Conservation (phyloP, 208 protist species). For the Leishmania turanica region DNA sequence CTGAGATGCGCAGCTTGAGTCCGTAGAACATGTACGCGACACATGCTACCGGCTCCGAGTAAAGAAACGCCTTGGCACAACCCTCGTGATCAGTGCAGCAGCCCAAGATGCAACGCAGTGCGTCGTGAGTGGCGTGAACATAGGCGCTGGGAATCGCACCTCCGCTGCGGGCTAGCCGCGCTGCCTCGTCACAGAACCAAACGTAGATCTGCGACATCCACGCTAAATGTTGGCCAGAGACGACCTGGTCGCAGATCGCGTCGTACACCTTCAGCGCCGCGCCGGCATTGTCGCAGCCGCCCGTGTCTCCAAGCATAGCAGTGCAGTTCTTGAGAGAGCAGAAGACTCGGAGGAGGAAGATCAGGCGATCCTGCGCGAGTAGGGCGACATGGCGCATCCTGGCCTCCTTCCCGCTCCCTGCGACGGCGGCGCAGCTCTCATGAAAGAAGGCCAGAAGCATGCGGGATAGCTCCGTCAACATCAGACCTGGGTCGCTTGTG, state of each 20-base stretch:
- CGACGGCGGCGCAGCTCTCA: slow-evolving; percentile 20
- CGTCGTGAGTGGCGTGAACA: slow-evolving; percentile 41
- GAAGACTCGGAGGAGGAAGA: slow-evolving; percentile 62
- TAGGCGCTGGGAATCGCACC: slow-evolving; percentile 35
- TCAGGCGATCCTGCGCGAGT: slow-evolving; percentile 46
- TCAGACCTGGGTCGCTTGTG: slow-evolving; percentile 34
- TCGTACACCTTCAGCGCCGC: slow-evolving; percentile 18
- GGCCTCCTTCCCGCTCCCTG: slow-evolving; percentile 10
- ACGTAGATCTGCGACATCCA: slow-evolving; percentile 62
- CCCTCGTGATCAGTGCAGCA: slow-evolving; percentile 47
- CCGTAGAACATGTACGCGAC: slow-evolving; percentile 78
- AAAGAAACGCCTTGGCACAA: slow-evolving; percentile 57
- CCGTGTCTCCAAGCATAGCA: slow-evolving; percentile 44
- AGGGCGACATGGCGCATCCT: slow-evolving; percentile 38
- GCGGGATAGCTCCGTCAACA: slow-evolving; percentile 35
- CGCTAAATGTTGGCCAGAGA: slow-evolving; percentile 32
- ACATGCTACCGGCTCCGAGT: slow-evolving; percentile 69
- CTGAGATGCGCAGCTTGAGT: slow-evolving; percentile 66
- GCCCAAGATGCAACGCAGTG: slow-evolving; percentile 50
- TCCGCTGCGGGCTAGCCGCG: slow-evolving; percentile 16
- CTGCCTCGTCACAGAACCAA: slow-evolving; percentile 58
- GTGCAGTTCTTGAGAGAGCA: slow-evolving; percentile 49
- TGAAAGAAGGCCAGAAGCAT: slow-evolving; percentile 58
- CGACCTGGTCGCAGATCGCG: slow-evolving; percentile 33
- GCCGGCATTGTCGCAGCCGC: slow-evolving; percentile 5